Evolutionary conservation across 441 rosid species (phyloP).

Genomic region (Adansonia gregorii): DNA sequence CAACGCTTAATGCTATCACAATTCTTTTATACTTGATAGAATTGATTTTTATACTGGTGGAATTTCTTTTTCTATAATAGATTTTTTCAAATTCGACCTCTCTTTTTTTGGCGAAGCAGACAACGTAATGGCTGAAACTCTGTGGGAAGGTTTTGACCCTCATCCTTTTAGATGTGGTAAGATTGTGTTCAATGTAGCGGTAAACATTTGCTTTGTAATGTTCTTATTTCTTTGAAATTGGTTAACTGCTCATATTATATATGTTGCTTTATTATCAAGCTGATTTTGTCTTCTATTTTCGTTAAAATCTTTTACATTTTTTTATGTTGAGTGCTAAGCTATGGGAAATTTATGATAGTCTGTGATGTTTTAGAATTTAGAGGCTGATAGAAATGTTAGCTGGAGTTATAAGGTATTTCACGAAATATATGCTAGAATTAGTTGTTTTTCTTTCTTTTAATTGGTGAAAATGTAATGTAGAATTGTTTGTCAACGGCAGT

Average conservation of each 20-base stretch:
- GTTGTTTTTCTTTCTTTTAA: not conserved
- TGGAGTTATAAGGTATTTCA: not conserved
- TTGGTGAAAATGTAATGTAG: not conserved
- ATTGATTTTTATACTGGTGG: constrained; percentile 52
- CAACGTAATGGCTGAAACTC: constrained; percentile 63
- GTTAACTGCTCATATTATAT: constrained; percentile 13
- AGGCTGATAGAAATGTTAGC: constrained; percentile 2
- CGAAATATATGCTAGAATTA: constrained; percentile 3
- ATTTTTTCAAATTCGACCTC: constrained; percentile 59
- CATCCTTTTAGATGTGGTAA: constrained; percentile 66
- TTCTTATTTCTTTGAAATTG: not conserved
- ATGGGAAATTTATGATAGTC: not conserved
- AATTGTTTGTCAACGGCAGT: not conserved
- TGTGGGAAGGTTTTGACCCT: constrained; percentile 59
- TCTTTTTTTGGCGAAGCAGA: constrained; percentile 69
- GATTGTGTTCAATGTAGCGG: constrained; percentile 38
- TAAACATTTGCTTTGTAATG: constrained; percentile 13
- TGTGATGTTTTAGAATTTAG: not conserved
- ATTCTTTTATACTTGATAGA: constrained; percentile 37
- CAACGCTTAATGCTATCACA: constrained; percentile 35
- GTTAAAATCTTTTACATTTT: constrained; percentile 19
- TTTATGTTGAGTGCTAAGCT: constrained; percentile 28
- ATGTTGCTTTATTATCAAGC: constrained; percentile 17
- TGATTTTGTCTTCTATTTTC: constrained; percentile 8
- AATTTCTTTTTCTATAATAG: constrained; percentile 51